Evolutionary conservation across 306 rosid species (phyloP).

Genomic region (Quercus cerris): DNA sequence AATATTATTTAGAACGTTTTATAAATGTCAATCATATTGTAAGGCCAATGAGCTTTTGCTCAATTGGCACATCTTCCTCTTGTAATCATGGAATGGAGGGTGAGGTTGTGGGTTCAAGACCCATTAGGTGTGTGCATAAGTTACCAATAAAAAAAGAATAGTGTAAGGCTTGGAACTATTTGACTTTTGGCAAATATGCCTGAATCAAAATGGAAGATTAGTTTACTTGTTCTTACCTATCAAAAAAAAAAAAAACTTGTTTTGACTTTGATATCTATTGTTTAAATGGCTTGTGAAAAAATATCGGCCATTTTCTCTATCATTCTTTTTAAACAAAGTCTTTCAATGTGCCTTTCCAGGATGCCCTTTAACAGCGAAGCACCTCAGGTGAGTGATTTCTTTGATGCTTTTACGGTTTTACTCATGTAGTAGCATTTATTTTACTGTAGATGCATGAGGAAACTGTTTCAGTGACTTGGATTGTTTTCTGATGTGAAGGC

Average conservation of each 20-base stretch:
- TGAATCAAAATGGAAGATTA: not conserved
- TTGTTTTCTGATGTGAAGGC: not conserved
- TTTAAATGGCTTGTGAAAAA: not conserved
- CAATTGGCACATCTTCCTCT: too few relatives aligned
- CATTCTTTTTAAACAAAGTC: not conserved
- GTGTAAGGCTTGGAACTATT: not conserved
- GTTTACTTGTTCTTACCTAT: not conserved
- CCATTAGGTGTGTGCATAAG: too few relatives aligned
- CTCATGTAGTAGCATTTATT: not conserved
- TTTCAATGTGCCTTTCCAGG: constrained; percentile 45
- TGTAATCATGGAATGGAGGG: too few relatives aligned
- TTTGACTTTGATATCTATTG: not conserved
- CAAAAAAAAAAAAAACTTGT: not conserved
- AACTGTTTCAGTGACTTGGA: not conserved
- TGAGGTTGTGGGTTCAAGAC: too few relatives aligned
- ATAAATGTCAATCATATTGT: not conserved
- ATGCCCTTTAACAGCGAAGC: constrained; percentile 53
- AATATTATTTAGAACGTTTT: not conserved
- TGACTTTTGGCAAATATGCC: not conserved
- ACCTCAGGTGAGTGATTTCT: constrained; percentile 52
- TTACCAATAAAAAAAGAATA: too few relatives aligned
- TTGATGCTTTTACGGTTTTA: not conserved
- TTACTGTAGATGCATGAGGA: not conserved
- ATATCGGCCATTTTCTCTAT: not conserved
- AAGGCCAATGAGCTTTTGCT: not conserved